Base-by-base conservation (phyloP, 2,329 filamentous ascomycete species). In the Calonectria crousiana region DNA sequence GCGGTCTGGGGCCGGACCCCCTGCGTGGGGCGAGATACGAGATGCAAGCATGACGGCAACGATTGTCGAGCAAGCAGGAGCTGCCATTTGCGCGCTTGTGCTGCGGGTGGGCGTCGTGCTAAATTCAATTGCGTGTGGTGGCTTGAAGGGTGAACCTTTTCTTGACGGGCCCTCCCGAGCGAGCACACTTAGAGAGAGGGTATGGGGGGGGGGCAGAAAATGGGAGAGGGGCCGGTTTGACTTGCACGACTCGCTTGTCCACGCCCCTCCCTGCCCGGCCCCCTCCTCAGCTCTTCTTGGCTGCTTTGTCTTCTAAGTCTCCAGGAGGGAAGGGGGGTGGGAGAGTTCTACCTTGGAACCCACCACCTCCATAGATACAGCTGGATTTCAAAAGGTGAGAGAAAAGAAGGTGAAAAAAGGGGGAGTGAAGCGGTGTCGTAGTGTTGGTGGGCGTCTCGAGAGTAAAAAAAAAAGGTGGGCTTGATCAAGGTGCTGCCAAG, bases 111-210 rank as follows among this genome's bases (percentile, higher is more conserved):
- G 30, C 26, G 60, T 10, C 11, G 26, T 44, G 41, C 26, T 44
- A 65, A 65, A 65, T 65, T 65, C 60, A 65, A 65, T 49, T 44
- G 44, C 16, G 41, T 65, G 26, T 65, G 60, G 28, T 65, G 60
- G 41, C 41, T 62, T 62, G 56, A 62, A 41, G 34, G 18, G 52
- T n/a, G 30, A 56, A 23, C 34, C n/a, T 28, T 26, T 41, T 23
- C 56, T 38, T 28, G 14, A 26, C 34, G 53, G 38, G 26, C 38
- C 51, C 16, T 32, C 30, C 28, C n/a, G 13, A 28, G 23, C 6
- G 28, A 34, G 34, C 30, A 13, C 36, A 18, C 20, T 36, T 36
- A 44, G 18, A 13, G 13, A 10, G 34, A 60, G 11, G 53, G 6
- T 30, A 13, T 20, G 26, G 53, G 32, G 20, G 28, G 32, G 30